Percentiles rank a stretch among this genome's conserved stretches.
phyloP scores from a whole-genome alignment of 2,329 filamentous ascomycete genomes.

The Sordariomycetes sp. region DNA sequence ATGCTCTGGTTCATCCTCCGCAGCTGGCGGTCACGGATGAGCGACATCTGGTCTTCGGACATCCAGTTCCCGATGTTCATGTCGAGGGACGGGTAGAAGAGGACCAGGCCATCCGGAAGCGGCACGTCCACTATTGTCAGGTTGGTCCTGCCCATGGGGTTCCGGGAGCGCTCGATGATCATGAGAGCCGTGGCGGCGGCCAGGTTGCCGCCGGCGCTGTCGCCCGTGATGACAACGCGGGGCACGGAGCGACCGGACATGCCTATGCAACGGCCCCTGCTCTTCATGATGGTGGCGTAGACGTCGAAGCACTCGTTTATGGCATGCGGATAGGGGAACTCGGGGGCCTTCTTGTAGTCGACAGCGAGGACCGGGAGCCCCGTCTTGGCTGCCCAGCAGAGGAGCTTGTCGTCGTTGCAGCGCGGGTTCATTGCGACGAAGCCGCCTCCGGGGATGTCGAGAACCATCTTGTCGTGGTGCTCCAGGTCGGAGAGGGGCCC shows the following conservation, averaged over 20 bases:
- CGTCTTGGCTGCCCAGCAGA: slow-evolving; percentile 83
- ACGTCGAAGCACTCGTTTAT: slow-evolving; percentile 40
- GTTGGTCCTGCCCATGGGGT: slow-evolving; percentile 16
- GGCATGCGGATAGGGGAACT: slow-evolving; percentile 36
- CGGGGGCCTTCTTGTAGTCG: slow-evolving; percentile 59
- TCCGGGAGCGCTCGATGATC: slow-evolving; percentile 66
- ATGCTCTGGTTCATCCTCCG: slow-evolving; percentile 71
- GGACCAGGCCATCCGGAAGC: slow-evolving; percentile 66
- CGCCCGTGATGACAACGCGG: slow-evolving; percentile 32
- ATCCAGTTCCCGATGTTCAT: slow-evolving; percentile 99
- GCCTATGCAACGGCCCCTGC: slow-evolving; percentile 29
- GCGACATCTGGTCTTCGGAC: slow-evolving; percentile 92
- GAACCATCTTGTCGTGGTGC: slow-evolving; percentile 64
- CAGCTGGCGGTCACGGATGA: slow-evolving; percentile 76
- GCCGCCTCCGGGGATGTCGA: slow-evolving; percentile 89
- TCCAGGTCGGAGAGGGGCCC: slow-evolving; percentile 70
- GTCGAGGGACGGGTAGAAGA: slow-evolving; percentile 84
- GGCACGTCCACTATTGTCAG: slow-evolving; percentile 45
- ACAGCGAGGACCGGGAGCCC: slow-evolving; percentile 83
- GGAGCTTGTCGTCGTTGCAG: slow-evolving; percentile 85
- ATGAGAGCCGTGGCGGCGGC: slow-evolving; percentile 68
- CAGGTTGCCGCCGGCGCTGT: slow-evolving; percentile 38
- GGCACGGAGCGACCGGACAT: slow-evolving; percentile 27
- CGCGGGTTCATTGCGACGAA: slow-evolving; percentile 97
- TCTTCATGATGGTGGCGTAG: slow-evolving; percentile 24